A percentile compares a stretch with the other conserved stretches of the same genome.
These are phyloP conservation scores for Lodderomyces metapsilosis DNA, from an alignment of 1,139 yeast genomes.

Conservation along the genomic window DNA sequence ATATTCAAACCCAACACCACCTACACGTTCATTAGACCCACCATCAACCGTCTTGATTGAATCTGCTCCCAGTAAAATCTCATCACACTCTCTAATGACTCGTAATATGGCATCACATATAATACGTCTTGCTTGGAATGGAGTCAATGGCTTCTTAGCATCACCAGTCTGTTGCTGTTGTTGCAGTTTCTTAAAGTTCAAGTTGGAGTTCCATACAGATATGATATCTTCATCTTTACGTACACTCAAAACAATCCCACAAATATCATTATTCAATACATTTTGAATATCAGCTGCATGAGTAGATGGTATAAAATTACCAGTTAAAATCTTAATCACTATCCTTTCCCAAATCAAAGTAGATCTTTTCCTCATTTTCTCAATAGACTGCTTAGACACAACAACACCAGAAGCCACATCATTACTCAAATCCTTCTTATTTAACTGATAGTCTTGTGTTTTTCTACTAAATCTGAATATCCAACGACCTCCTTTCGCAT, in stretches of 20 bases:
- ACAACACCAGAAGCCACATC: not conserved
- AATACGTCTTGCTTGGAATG: slow-evolving; percentile 48
- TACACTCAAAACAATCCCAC: slow-evolving; percentile 52
- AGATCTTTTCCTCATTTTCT: slow-evolving; percentile 34
- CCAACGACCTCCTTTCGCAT: slow-evolving; percentile 68
- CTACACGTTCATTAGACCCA: slow-evolving; percentile 41
- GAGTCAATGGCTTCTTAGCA: slow-evolving; percentile 31
- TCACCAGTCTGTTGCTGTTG: slow-evolving; percentile 10
- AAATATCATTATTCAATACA: slow-evolving; percentile 43
- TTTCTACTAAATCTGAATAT: slow-evolving; percentile 50
- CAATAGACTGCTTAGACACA: slow-evolving; percentile 8
- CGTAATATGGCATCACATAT: slow-evolving; percentile 49
- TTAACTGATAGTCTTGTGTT: slow-evolving; percentile 3
- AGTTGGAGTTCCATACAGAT: slow-evolving; percentile 54
- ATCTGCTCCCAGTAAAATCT: slow-evolving; percentile 35
- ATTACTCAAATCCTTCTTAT: no score
- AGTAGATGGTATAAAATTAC: slow-evolving; percentile 39
- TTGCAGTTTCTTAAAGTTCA: slow-evolving; percentile 27
- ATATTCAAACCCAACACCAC: slow-evolving; percentile 47
- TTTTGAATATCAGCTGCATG: slow-evolving; percentile 33
- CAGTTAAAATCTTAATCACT: slow-evolving; percentile 43
- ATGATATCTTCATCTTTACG: slow-evolving; percentile 52
- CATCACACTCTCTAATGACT: slow-evolving; percentile 49
- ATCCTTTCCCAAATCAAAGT: slow-evolving; percentile 54
- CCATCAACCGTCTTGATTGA: slow-evolving; percentile 30